phyloP scores from a whole-genome alignment of 2,329 filamentous ascomycete species.

The Tolypocladium pustulatum region DNA sequence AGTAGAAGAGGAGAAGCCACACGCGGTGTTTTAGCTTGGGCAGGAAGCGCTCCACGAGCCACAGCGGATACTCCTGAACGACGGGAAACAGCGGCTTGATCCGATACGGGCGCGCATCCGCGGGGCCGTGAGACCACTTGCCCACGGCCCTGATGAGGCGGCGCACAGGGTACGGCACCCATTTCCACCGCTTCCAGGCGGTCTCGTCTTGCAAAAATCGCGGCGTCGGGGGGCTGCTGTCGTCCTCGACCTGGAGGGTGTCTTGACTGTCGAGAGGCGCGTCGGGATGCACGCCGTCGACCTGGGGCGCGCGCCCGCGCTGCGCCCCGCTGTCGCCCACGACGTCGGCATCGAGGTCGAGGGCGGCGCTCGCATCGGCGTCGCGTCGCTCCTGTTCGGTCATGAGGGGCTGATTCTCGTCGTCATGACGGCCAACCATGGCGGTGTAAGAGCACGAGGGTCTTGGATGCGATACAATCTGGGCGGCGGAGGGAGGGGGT shows the following conservation, averaged over 20 bases:
- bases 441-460: conserved; percentile 2
- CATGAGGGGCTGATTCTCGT: conserved; percentile 29
- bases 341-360: not conserved
- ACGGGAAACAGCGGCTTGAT: conserved; percentile 53
- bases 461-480: not conserved
- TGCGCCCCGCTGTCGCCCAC: not conserved
- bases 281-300: conserved; percentile 26
- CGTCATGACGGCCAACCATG: conserved; percentile 21
- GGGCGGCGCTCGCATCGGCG: conserved; percentile 12
- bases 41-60: conserved; percentile 50
- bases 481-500: not conserved
- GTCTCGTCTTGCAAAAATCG: conserved; percentile 48
- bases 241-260: conserved; percentile 35
- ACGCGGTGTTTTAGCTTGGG: conserved; percentile 48
- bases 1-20: conserved; percentile 47
- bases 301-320: conserved; percentile 4
- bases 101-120: conserved; percentile 32
- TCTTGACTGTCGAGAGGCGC: conserved; percentile 25
- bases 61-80: conserved; percentile 57
- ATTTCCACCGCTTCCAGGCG: conserved; percentile 38
- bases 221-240: conserved; percentile 36
- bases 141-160: conserved; percentile 29
- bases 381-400: conserved; percentile 21
- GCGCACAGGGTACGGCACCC: conserved; percentile 47
- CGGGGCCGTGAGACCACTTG: conserved; percentile 46